phyloP scores from a whole-genome alignment of 345 rosid genomes.

The Salix udensis region DNA sequence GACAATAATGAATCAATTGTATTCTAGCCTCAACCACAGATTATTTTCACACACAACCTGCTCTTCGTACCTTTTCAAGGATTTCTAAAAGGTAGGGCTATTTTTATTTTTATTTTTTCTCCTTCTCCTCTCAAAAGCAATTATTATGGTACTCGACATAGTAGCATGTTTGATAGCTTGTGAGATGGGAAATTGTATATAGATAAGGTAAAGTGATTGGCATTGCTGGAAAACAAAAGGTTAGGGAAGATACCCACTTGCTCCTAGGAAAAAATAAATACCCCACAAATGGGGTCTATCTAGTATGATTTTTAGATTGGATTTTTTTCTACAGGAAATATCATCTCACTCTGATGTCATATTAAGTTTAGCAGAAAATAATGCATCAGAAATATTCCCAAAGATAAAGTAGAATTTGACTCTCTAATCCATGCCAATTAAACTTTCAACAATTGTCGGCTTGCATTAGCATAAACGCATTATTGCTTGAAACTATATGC shows the following conservation, averaged over 20 bases:
- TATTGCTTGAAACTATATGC: constrained; percentile 11
- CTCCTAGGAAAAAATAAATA: constrained; percentile 4
- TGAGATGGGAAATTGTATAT: constrained; percentile 23
- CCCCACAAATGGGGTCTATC: constrained; percentile 16
- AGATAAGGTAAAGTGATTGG: constrained; percentile 43
- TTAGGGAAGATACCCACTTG: constrained; percentile 24
- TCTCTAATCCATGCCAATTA: constrained; percentile 16
- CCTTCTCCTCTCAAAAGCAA: constrained; percentile 19
- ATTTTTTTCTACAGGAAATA: not conserved
- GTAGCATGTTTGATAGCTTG: constrained; percentile 28
- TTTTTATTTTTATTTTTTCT: not conserved
- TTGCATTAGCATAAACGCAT: constrained; percentile 32
- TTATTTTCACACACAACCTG: not conserved
- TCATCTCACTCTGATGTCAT: not conserved
- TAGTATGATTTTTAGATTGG: constrained; percentile 15
- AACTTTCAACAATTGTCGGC: constrained; percentile 23
- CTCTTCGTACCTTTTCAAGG: constrained; percentile 9
- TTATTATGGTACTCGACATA: constrained; percentile 16
- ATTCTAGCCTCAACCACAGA: constrained; percentile 11
- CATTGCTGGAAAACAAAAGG: constrained; percentile 17
- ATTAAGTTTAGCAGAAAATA: constrained; percentile 1
- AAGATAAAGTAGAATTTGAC: constrained; percentile 32
- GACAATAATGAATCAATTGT: constrained; percentile 11
- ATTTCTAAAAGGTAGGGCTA: constrained; percentile 12
- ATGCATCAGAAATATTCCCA: constrained; percentile 17